Conservation (phyloP, 2,329 filamentous ascomycete genomes). For the Magnaporthiopsis rhizophila region DNA sequence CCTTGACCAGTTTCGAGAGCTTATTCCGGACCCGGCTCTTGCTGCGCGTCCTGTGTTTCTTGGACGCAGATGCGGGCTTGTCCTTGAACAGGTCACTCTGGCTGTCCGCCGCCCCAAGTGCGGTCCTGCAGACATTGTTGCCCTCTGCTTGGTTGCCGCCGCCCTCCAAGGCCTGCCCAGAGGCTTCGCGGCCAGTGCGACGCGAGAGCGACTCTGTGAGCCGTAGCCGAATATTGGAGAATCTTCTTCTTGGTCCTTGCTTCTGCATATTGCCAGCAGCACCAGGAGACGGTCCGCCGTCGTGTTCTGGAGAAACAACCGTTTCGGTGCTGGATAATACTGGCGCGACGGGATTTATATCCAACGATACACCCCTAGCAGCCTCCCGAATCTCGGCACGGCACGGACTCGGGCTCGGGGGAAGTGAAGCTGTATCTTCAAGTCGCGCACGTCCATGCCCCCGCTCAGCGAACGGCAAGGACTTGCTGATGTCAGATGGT, state of each 20-base stretch:
- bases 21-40: conserved; percentile 5
- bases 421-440: not conserved
- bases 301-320: not conserved
- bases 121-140: not conserved
- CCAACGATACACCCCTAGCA: not conserved
- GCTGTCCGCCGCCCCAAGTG: not conserved
- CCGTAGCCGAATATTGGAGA: conserved; percentile 4
- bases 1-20: conserved; percentile 10
- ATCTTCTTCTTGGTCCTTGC: conserved; percentile 1
- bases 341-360: not conserved
- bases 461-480: not conserved
- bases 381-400: not conserved
- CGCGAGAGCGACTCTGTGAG: conserved; percentile 7
- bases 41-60: not conserved
- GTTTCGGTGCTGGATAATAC: not conserved
- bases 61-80: not conserved
- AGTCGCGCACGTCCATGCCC: not conserved
- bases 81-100: not conserved
- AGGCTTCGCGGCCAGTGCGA: not conserved
- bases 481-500: not conserved
- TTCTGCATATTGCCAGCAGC: not conserved
- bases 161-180: not conserved
- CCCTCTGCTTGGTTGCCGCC: too few relatives aligned
- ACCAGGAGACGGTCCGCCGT: not conserved
- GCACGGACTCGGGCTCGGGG: not conserved